A percentile compares a stretch with the other conserved stretches of the same genome.
Evolutionary conservation across 768 basidiomycete genomes (phyloP).

Genomic region (Suillus bovinus): DNA sequence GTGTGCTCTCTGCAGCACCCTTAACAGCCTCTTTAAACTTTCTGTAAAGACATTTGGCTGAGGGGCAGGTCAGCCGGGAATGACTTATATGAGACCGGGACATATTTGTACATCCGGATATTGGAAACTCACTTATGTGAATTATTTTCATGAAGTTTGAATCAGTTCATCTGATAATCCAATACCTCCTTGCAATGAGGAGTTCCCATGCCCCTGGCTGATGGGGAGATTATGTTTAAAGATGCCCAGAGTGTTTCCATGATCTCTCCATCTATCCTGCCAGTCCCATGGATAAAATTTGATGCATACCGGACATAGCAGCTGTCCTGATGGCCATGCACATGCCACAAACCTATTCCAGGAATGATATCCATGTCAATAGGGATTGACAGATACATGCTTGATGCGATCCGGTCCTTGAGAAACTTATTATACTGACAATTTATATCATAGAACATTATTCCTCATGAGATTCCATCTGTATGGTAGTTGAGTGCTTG

Average conservation of each 20-base stretch:
- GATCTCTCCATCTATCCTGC: slow-evolving; percentile 12
- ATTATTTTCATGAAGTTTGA: slow-evolving; percentile 28
- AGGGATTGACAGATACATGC: background rate
- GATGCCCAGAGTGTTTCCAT: slow-evolving; percentile 9
- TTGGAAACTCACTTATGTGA: slow-evolving; percentile 7
- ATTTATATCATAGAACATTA: slow-evolving; percentile 31
- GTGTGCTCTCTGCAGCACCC: background rate
- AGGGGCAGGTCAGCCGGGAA: background rate
- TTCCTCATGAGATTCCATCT: background rate
- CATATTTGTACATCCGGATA: background rate
- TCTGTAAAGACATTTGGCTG: background rate
- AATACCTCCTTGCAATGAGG: slow-evolving; percentile 15
- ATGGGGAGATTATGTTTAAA: slow-evolving; percentile 6
- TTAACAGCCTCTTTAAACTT: slow-evolving; percentile 4
- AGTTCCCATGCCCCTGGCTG: background rate
- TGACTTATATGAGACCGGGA: background rate
- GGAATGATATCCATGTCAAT: slow-evolving; percentile 1
- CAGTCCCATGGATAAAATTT: background rate
- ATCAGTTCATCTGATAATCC: slow-evolving; percentile 25
- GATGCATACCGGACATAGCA: slow-evolving; percentile 10
- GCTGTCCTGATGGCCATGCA: slow-evolving; percentile 8
- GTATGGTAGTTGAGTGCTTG: slow-evolving; percentile 21
- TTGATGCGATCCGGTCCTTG: background rate
- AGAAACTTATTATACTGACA: slow-evolving; percentile 27
- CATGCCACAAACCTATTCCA: slow-evolving; percentile 10